Base-by-base conservation (phyloP, 495 filamentous ascomycete species). In the Corynascus novoguineensis region DNA sequence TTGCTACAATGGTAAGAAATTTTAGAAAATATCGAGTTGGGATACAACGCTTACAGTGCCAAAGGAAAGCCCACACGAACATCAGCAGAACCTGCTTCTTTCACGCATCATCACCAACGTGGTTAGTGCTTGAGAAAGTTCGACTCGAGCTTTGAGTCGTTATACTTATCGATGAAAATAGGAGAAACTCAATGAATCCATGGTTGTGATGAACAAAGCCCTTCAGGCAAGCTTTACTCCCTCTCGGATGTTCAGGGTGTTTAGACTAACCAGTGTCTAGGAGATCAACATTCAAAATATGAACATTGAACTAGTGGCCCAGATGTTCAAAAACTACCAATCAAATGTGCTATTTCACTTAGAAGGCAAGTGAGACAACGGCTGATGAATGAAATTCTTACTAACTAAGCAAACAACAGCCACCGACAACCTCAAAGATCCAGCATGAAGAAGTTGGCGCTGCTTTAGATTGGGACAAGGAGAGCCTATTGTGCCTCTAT, bases 251-350 rank as follows among this genome's bases (percentile, higher is more conserved):
- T 44, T 38, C 11, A 24, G 40, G 34, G 47, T 52, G 9, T 32
- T 37, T 22, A 4, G 9, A 0, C 51, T 37, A n/a, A 57, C 25
- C 37, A 50, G n/a, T 25, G 1, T 38, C 35, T 60, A 96, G 89
- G 91, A 97, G 62, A 95, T 97, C 81, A 97, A 97, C 68, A 85
- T 95, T 34, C 87, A 95, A 62, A 98, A 97, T 64, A 96, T 97
- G 90, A 92, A 97, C 68, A 89, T 96, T 5, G 93, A 97, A 74
- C 78, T 97, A 9, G 93, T 97, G 4, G 91, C 93, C 8, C 93
- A 97, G 71, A 98, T 98, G 93, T 98, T 97, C 78, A 96, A 97
- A 79, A 98, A 97, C 73, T 98, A 98, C 69, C 90, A 96, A 71
- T 95, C 89, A 4, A 98, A 97, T 65, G 93, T 98, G 14, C 77